Percentiles rank a stretch among this genome's conserved stretches.
phyloP scores from a whole-genome alignment of 305 asterid genomes.

The Solanum chacoense region DNA sequence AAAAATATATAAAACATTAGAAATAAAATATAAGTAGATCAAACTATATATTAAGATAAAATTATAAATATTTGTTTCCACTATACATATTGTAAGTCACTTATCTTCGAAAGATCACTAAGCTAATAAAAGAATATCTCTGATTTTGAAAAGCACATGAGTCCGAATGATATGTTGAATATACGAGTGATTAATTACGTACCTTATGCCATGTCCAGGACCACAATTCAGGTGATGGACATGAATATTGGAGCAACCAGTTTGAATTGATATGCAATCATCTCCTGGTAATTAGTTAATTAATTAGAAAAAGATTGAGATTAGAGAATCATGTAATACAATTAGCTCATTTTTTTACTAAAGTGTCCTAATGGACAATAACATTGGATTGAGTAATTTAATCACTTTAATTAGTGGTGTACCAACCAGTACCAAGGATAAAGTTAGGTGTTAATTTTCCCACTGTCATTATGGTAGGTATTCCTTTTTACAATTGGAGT shows the following conservation, averaged over 20 bases:
- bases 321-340: background rate
- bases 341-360: background rate
- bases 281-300: constrained; percentile 40
- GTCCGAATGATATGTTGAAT: too few species aligned
- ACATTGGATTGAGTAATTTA: background rate
- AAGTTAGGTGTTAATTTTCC: background rate
- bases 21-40: background rate
- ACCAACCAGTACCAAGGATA: background rate
- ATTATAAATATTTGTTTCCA: background rate
- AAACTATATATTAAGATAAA: background rate
- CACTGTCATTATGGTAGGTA: background rate
- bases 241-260: constrained; percentile 63
- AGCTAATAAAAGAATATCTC: background rate
- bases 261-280: constrained; percentile 80
- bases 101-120: background rate
- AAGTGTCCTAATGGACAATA: background rate
- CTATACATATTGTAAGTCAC: background rate
- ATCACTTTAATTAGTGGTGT: background rate
- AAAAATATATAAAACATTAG: background rate
- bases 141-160: too few species aligned
- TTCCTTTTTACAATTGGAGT: background rate
- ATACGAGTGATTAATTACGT: background rate
- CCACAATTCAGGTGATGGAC: constrained; percentile 69
- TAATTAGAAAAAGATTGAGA: background rate
- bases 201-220: constrained; percentile 94